These are phyloP conservation scores for Vigna mungo DNA, from an alignment of 306 rosid species.

Conservation along the genomic window DNA sequence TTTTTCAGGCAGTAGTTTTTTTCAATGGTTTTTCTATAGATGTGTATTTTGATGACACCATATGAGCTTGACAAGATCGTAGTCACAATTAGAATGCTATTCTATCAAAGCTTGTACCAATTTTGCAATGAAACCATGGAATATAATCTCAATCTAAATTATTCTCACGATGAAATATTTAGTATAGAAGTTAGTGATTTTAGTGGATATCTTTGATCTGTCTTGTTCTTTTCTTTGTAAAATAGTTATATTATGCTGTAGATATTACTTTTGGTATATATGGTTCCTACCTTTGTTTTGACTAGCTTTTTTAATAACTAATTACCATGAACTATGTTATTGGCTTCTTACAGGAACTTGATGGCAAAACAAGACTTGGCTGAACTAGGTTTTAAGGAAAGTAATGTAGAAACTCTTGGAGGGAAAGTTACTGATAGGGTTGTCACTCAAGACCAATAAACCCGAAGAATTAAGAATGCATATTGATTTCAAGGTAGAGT, in stretches of 20 bases:
- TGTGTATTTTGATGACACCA: not conserved
- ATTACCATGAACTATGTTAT: not conserved
- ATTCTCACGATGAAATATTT: slow-evolving; percentile 13
- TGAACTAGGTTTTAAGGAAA: slow-evolving; percentile 82
- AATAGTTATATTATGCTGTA: slow-evolving; percentile 7
- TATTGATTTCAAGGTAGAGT: slow-evolving; percentile 23
- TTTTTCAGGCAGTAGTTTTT: slow-evolving; percentile 7
- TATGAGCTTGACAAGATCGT: not conserved
- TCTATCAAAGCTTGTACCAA: not conserved
- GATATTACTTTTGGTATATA: slow-evolving; percentile 1
- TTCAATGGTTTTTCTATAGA: not conserved
- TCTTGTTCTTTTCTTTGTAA: not conserved
- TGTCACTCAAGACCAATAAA: slow-evolving; percentile 40
- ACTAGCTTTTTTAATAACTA: slow-evolving; percentile 4
- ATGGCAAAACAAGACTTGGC: slow-evolving; percentile 97
- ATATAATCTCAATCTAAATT: not conserved
- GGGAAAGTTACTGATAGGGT: slow-evolving; percentile 51
- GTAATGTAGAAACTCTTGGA: slow-evolving; percentile 42
- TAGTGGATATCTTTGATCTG: slow-evolving; percentile 3
- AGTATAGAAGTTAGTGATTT: not conserved
- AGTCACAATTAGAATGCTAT: too few species aligned
- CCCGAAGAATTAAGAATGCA: slow-evolving; percentile 24
- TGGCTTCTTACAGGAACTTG: slow-evolving; percentile 74
- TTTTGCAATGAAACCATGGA: slow-evolving; percentile 16
- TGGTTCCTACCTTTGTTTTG: slow-evolving; percentile 29